phyloP scores from a whole-genome alignment of 2,329 filamentous ascomycete genomes.

The Alternaria infectoria region DNA sequence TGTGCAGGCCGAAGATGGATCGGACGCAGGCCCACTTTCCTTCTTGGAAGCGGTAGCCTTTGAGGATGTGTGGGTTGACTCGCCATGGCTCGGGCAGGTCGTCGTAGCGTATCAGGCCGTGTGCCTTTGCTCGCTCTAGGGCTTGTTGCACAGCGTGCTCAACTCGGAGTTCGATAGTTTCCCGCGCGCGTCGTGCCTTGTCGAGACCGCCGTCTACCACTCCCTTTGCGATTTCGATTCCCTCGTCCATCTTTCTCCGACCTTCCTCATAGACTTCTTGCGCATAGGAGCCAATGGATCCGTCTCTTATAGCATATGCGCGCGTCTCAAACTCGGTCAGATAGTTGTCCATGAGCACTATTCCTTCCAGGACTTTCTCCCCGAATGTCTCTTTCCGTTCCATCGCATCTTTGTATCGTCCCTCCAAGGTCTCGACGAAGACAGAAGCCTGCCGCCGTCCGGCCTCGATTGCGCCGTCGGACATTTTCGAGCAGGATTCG shows the following conservation, averaged over 20 bases:
- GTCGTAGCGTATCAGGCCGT: conserved; percentile 85
- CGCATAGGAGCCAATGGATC: conserved; percentile 75
- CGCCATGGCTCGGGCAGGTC: conserved; percentile 92
- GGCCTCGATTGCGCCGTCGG: conserved; percentile 86
- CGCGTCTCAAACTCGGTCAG: conserved; percentile 83
- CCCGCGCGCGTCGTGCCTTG: conserved; percentile 80
- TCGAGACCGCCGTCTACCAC: conserved; percentile 83
- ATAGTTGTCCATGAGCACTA: conserved; percentile 85
- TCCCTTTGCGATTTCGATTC: conserved; percentile 74
- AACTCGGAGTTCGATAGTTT: conserved; percentile 64
- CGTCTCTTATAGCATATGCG: conserved; percentile 79
- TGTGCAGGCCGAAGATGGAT: conserved; percentile 83
- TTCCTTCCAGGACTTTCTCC: conserved; percentile 87
- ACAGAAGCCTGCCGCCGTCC: conserved; percentile 83
- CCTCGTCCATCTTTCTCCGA: conserved; percentile 79
- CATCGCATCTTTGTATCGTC: conserved; percentile 83
- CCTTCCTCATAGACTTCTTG: conserved; percentile 78
- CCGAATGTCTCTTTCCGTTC: conserved; percentile 84
- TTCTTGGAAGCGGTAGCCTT: conserved; percentile 92
- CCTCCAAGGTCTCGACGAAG: conserved; percentile 90
- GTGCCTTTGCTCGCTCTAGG: conserved; percentile 74
- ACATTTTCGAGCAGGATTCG: conserved; percentile 85
- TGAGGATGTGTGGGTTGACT: conserved; percentile 90
- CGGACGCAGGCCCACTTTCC: conserved; percentile 87
- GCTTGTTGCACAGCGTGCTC: conserved; percentile 86